These are phyloP conservation scores for Grifola frondosa DNA, from an alignment of 1,284 basidiomycete species.

Conservation along the genomic window DNA sequence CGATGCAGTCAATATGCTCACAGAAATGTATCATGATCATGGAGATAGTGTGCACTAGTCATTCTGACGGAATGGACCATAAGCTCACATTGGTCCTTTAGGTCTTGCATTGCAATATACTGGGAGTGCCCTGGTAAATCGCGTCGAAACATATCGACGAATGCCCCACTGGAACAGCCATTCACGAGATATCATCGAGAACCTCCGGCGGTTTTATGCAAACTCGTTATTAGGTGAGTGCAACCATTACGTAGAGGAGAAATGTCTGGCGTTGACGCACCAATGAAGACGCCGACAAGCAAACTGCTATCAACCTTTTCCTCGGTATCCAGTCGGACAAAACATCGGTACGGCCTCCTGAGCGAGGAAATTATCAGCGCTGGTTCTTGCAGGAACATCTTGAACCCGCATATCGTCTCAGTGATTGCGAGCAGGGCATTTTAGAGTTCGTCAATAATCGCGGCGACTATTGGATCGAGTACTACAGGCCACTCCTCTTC, in stretches of 20 bases:
- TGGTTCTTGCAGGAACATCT: slow-evolving; percentile 83
- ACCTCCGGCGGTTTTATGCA: slow-evolving; percentile 93
- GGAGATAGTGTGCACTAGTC: slow-evolving; percentile 71
- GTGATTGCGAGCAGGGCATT: slow-evolving; percentile 56
- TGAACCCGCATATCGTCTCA: slow-evolving; percentile 55
- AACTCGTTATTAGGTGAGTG: slow-evolving; percentile 83
- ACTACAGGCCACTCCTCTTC: slow-evolving; percentile 85
- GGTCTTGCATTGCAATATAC: slow-evolving; percentile 96
- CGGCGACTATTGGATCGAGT: slow-evolving; percentile 86
- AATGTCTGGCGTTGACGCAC: neutral
- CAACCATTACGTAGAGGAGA: too few species aligned
- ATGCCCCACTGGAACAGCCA: slow-evolving; percentile 99
- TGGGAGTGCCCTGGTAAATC: slow-evolving; percentile 93
- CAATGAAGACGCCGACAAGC: slow-evolving; percentile 88
- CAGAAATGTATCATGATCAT: slow-evolving; percentile 99
- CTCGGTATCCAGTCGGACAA: slow-evolving; percentile 77
- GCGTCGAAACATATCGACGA: slow-evolving; percentile 94
- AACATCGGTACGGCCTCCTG: slow-evolving; percentile 43
- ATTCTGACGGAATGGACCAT: neutral
- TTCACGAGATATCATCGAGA: slow-evolving; percentile 96
- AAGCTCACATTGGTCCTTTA: slow-evolving; percentile 39
- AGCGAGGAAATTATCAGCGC: slow-evolving; percentile 69
- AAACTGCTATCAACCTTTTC: slow-evolving; percentile 96
- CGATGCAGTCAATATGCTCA: slow-evolving; percentile 95
- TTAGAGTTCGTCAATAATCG: slow-evolving; percentile 55